Conservation (phyloP, 768 basidiomycete genomes). For the Collybia nuda region DNA sequence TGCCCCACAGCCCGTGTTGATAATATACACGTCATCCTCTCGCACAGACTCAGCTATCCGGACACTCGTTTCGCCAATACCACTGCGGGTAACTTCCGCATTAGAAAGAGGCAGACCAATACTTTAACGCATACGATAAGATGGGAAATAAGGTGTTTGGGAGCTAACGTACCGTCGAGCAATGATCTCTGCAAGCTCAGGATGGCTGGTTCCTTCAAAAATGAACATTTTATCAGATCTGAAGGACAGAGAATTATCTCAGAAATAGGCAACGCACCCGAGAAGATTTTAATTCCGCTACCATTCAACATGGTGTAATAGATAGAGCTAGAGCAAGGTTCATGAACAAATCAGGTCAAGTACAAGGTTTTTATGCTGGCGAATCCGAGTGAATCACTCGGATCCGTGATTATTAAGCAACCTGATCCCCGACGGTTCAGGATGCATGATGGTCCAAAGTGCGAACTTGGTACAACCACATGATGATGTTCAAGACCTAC, state of each 20-base stretch:
- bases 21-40: slow-evolving; percentile 98
- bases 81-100: slow-evolving; percentile 84
- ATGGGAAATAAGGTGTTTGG: slow-evolving; percentile 2
- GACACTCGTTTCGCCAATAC: slow-evolving; percentile 89
- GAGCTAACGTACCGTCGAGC: slow-evolving; percentile 70
- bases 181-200: slow-evolving; percentile 92
- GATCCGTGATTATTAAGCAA: slow-evolving; percentile 1
- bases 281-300: slow-evolving; percentile 58
- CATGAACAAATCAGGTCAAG: slow-evolving; percentile 2
- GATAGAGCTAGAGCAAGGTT: slow-evolving; percentile 1
- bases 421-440: too few relatives aligned
- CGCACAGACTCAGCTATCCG: slow-evolving; percentile 94
- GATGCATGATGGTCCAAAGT: too few relatives aligned
- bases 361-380: background rate
- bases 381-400: too few relatives aligned
- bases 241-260: background rate
- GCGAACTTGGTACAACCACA: too few relatives aligned
- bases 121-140: slow-evolving; percentile 38
- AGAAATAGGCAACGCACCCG: slow-evolving; percentile 31
- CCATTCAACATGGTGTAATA: slow-evolving; percentile 45
- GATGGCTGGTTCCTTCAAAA: slow-evolving; percentile 84
- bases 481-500: too few relatives aligned
- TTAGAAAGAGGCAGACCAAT: slow-evolving; percentile 88
- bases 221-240: slow-evolving; percentile 1
- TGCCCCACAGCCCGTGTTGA: slow-evolving; percentile 86